Evolutionary conservation across 805 yeast species (phyloP).

Genomic region (Yamadazyma akitaensis): DNA sequence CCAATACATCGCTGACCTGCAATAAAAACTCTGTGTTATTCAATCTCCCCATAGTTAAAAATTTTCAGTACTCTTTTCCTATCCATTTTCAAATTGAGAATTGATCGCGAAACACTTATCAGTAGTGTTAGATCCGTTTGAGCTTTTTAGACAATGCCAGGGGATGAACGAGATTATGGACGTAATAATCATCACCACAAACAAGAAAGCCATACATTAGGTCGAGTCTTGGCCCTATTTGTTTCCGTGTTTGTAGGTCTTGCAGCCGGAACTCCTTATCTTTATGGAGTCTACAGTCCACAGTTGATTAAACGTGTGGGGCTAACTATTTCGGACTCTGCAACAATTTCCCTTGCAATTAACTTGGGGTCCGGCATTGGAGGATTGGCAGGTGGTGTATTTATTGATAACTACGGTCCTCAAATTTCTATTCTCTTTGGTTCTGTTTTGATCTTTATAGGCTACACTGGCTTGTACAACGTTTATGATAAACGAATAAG

Average conservation of each 20-base stretch:
- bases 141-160: neutral
- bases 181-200: neutral
- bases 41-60: slow-evolving; percentile 26
- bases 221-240: slow-evolving; percentile 18
- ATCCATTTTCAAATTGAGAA: neutral
- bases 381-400: slow-evolving; percentile 67
- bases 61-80: neutral
- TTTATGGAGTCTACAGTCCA: slow-evolving; percentile 74
- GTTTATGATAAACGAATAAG: slow-evolving; percentile 42
- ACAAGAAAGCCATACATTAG: neutral
- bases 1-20: slow-evolving; percentile 21
- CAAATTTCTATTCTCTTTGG: slow-evolving; percentile 52
- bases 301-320: slow-evolving; percentile 58
- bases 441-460: slow-evolving; percentile 49
- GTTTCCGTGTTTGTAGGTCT: slow-evolving; percentile 49
- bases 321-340: slow-evolving; percentile 58
- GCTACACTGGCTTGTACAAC: slow-evolving; percentile 49
- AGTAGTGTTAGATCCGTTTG: neutral
- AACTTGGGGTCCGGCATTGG: slow-evolving; percentile 66
- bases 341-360: slow-evolving; percentile 59
- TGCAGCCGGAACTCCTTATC: slow-evolving; percentile 73
- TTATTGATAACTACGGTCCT: slow-evolving; percentile 63
- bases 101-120: neutral
- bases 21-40: slow-evolving; percentile 30
- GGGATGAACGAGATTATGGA: neutral